These are phyloP conservation scores for Plasmopara muralis DNA, from an alignment of 352 stramenopile genomes.

Conservation along the genomic window DNA sequence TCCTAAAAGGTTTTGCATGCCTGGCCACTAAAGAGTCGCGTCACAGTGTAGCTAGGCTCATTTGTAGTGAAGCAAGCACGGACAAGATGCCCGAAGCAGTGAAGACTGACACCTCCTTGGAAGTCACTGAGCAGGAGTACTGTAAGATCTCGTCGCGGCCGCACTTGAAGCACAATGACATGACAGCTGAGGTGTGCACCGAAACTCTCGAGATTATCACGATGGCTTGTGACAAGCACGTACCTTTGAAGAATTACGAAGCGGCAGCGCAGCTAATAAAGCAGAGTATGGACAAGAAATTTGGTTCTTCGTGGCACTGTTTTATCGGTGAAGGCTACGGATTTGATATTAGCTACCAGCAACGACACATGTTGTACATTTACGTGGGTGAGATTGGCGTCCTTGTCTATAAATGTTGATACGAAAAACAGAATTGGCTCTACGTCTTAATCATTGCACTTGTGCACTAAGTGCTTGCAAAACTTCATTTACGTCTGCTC, in stretches of 20 bases:
- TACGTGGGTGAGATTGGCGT: conserved; percentile 92
- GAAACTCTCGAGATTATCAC: conserved; percentile 95
- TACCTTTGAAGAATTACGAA: conserved; percentile 92
- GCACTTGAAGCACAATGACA: conserved; percentile 80
- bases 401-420: conserved; percentile 93
- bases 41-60: background rate
- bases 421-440: background rate
- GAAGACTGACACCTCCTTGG: conserved; percentile 34
- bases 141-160: conserved; percentile 80
- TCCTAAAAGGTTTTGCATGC: too few species aligned
- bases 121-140: conserved; percentile 73
- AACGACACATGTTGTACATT: conserved; percentile 94
- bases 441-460: background rate
- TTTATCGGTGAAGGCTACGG: conserved; percentile 95
- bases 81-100: conserved; percentile 46
- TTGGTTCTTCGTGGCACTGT: conserved; percentile 93
- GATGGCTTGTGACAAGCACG: conserved; percentile 94
- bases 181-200: conserved; percentile 91
- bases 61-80: background rate
- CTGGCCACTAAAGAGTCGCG: conserved; percentile 10
- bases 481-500: background rate
- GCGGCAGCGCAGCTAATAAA: conserved; percentile 90
- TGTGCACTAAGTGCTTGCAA: background rate
- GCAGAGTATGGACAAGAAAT: conserved; percentile 97
- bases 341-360: conserved; percentile 95